These are phyloP conservation scores for Zea luxurians DNA, from an alignment of 176 grass and related monocot species.

Conservation along the genomic window DNA sequence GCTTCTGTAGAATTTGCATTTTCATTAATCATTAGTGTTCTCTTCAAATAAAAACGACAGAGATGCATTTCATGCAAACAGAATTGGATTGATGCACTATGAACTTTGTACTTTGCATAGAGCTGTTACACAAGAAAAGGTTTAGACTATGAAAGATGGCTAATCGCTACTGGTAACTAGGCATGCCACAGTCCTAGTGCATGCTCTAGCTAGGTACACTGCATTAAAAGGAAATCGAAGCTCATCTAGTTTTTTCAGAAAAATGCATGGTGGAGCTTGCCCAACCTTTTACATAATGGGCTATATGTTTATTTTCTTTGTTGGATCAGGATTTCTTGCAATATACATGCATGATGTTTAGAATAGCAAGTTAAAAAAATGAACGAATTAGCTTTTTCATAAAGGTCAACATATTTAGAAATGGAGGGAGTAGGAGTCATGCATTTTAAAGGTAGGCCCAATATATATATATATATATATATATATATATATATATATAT, in stretches of 20 bases:
- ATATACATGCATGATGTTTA: not conserved
- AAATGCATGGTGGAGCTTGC: constrained; percentile 1
- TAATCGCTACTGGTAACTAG: not conserved
- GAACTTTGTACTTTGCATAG: constrained; percentile 18
- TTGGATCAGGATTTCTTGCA: not conserved
- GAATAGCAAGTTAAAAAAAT: not conserved
- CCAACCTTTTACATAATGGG: not conserved
- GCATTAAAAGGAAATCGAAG: not conserved
- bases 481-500: too few relatives aligned
- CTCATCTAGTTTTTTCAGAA: not conserved
- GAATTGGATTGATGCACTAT: constrained; percentile 14
- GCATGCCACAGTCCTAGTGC: constrained; percentile 17
- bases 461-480: too few relatives aligned
- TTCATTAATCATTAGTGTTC: constrained; percentile 21
- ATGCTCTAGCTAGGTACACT: constrained; percentile 1
- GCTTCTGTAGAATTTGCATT: constrained; percentile 27
- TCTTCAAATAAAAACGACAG: constrained; percentile 30
- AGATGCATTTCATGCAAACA: constrained; percentile 33
- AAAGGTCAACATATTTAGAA: not conserved
- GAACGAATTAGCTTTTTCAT: not conserved
- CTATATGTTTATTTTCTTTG: not conserved
- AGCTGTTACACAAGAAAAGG: constrained; percentile 36
- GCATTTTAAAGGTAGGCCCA: not conserved
- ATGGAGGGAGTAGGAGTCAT: not conserved
- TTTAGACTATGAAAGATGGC: constrained; percentile 1